phyloP scores from a whole-genome alignment of 148 eudicot species.

The Linanthus parryae region DNA sequence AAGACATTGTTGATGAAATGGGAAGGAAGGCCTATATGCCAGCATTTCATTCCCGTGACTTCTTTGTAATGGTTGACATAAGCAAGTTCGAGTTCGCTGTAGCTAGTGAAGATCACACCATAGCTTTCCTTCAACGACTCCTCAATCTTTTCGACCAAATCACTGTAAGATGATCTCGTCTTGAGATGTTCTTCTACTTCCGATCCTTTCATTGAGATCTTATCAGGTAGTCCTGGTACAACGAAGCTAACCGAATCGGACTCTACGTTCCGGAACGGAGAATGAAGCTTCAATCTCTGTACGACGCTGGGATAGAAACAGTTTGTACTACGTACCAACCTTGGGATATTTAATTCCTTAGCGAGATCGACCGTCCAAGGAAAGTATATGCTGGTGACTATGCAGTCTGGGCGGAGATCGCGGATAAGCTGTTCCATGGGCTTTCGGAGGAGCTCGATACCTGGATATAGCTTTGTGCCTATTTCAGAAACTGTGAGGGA shows the following conservation, averaged over 20 bases:
- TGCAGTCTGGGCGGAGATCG: slow-evolving; percentile 6
- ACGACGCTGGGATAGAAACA: too few relatives aligned
- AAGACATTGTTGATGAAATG: not conserved
- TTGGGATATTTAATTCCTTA: not conserved
- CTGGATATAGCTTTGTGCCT: slow-evolving; percentile 1
- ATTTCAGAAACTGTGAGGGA: not conserved
- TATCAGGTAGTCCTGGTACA: too few relatives aligned
- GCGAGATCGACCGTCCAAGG: slow-evolving; percentile 9
- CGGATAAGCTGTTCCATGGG: slow-evolving; percentile 1
- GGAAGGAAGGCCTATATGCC: slow-evolving; percentile 4
- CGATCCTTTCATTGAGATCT: too few relatives aligned
- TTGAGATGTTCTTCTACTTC: too few relatives aligned
- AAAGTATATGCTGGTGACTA: slow-evolving; percentile 7
- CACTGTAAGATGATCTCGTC: too few relatives aligned
- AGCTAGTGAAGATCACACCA: slow-evolving; percentile 8
- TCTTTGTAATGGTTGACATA: slow-evolving; percentile 4
- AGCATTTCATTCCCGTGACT: not conserved
- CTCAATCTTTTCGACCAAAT: not conserved
- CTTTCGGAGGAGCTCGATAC: not conserved
- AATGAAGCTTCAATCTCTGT: too few relatives aligned
- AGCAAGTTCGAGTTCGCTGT: slow-evolving; percentile 11
- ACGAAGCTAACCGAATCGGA: too few relatives aligned
- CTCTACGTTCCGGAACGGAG: too few relatives aligned
- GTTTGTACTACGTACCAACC: slow-evolving; percentile 5
- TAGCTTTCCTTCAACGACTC: slow-evolving; percentile 15